These are phyloP conservation scores for Citeromyces hawaiiensis DNA, from an alignment of 1,139 yeast species.

Conservation along the genomic window DNA sequence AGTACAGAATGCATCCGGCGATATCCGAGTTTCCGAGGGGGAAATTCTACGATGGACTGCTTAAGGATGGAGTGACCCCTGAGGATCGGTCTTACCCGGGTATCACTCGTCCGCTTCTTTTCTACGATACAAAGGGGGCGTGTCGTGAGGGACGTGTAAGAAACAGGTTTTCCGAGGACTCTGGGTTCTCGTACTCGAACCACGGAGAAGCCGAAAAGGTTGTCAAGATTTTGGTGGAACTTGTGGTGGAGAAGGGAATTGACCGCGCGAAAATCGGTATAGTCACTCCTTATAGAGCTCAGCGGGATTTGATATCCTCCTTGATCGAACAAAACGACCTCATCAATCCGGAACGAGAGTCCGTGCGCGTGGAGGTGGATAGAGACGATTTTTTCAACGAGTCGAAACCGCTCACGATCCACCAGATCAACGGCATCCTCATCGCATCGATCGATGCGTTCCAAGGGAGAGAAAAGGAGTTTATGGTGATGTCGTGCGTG, in stretches of 20 bases:
- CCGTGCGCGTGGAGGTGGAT: conserved; percentile 36
- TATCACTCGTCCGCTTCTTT: conserved; percentile 14
- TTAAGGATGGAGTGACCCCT: conserved; percentile 47
- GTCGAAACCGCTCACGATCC: conserved; percentile 36
- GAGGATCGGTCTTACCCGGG: conserved; percentile 22
- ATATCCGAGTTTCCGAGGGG: conserved; percentile 48
- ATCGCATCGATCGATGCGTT: conserved; percentile 87
- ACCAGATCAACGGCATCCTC: conserved; percentile 52
- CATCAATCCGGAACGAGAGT: conserved; percentile 40
- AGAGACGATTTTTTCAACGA: conserved; percentile 35
- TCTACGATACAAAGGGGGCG: conserved; percentile 8
- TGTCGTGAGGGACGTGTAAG: conserved; percentile 31
- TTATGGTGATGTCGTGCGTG: conserved; percentile 79
- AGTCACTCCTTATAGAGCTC: conserved; percentile 65
- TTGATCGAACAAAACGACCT: conserved; percentile 32
- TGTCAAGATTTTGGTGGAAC: conserved; percentile 28
- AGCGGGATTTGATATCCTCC: conserved; percentile 47
- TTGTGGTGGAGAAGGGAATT: conserved; percentile 42
- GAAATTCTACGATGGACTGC: conserved; percentile 36
- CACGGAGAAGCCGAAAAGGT: conserved; percentile 35
- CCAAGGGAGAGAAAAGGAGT: conserved; percentile 94
- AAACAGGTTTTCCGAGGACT: conserved; percentile 29
- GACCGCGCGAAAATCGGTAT: conserved; percentile 41
- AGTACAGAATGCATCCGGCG: conserved; percentile 79
- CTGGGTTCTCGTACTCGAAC: conserved; percentile 42